phyloP scores from a whole-genome alignment of 1,284 basidiomycete species.

The Ustanciosporium gigantosporum region DNA sequence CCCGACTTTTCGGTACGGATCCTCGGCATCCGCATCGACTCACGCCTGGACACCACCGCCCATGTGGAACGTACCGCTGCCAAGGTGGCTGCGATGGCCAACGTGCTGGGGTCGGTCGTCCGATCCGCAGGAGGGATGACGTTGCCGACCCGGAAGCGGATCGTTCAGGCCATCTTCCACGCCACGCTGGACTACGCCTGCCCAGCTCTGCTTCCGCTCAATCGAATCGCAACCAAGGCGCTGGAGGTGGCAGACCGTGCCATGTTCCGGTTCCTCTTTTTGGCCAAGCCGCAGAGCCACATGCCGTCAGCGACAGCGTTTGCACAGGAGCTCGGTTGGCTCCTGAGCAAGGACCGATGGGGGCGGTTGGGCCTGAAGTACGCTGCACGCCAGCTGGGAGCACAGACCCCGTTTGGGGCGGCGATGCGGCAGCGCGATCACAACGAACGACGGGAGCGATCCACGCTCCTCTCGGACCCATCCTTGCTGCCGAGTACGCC shows the following conservation, averaged over 20 bases:
- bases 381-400: background rate
- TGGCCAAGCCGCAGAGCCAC: background rate
- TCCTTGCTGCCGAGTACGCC: too few species aligned
- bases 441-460: too few species aligned
- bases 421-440: too few species aligned
- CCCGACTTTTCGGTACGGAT: background rate
- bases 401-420: background rate
- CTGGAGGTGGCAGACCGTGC: background rate
- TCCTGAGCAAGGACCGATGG: background rate
- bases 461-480: too few species aligned
- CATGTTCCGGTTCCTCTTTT: background rate
- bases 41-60: background rate
- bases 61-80: background rate
- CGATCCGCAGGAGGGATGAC: background rate
- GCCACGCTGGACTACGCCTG: background rate
- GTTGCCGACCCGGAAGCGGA: background rate
- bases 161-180: background rate
- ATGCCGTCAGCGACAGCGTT: background rate
- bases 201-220: background rate
- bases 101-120: background rate
- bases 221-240: background rate
- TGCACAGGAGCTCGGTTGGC: background rate
- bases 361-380: background rate
- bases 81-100: background rate
- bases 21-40: background rate